Evolutionary conservation across 1,284 basidiomycete genomes (phyloP).

Genomic region (Cystobasidium slooffiae): DNA sequence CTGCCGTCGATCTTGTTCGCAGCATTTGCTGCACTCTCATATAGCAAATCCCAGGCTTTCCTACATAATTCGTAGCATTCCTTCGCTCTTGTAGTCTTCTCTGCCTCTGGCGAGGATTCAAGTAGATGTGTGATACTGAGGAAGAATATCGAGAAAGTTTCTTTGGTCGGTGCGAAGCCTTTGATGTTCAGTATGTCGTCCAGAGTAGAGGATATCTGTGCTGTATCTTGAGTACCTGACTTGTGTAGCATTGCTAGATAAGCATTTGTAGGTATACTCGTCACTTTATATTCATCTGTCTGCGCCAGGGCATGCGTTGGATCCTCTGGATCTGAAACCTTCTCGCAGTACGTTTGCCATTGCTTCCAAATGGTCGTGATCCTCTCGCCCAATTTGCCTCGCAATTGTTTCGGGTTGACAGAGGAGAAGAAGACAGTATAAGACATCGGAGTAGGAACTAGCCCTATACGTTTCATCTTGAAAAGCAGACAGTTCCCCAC

Average conservation of each 20-base stretch:
- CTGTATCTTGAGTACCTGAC: not conserved
- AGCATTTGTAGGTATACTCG: conserved; percentile 25
- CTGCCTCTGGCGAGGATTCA: not conserved
- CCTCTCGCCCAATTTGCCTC: not conserved
- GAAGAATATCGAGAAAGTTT: conserved; percentile 23
- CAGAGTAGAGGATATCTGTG: not conserved
- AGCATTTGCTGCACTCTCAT: not conserved
- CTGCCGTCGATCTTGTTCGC: not conserved
- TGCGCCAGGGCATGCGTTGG: not conserved
- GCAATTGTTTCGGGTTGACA: not conserved
- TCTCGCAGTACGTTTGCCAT: conserved; percentile 22
- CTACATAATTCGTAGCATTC: not conserved
- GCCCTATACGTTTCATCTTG: conserved; percentile 37
- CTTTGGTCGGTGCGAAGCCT: not conserved
- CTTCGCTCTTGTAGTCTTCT: not conserved
- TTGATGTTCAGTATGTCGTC: not conserved
- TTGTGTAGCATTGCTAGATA: conserved; percentile 20
- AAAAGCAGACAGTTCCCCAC: not conserved
- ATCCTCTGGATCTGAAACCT: conserved; percentile 17
- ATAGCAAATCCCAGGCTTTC: conserved; percentile 3
- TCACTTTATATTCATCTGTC: conserved; percentile 13
- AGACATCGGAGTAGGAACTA: conserved; percentile 30
- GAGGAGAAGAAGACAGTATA: conserved; percentile 42
- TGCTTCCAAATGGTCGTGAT: conserved; percentile 23
- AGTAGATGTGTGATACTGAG: not conserved